These are phyloP conservation scores for Orbilia quercus DNA, from an alignment of 2,329 filamentous ascomycete species.

Conservation along the genomic window DNA sequence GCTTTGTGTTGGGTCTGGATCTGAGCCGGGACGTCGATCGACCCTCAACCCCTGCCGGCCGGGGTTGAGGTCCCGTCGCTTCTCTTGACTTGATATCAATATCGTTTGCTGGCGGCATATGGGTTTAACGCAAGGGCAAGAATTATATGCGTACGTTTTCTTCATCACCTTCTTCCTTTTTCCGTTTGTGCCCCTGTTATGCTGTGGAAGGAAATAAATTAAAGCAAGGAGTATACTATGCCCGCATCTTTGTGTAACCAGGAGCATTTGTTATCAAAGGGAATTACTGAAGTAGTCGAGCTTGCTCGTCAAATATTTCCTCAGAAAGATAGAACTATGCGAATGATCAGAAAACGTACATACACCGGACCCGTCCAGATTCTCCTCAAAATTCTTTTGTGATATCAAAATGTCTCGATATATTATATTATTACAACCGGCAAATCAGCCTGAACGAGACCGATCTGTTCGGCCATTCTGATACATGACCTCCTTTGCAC, in stretches of 20 bases:
- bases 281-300: too few relatives aligned
- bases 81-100: neutral
- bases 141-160: too few relatives aligned
- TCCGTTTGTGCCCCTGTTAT: too few relatives aligned
- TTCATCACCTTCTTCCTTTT: too few relatives aligned
- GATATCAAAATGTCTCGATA: conserved; percentile 7
- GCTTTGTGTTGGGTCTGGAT: conserved; percentile 39
- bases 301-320: conserved; percentile 44
- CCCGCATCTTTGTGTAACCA: conserved; percentile 39
- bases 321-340: neutral
- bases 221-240: conserved; percentile 10
- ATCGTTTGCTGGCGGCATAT: conserved; percentile 1
- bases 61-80: neutral
- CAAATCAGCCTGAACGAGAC: too few relatives aligned
- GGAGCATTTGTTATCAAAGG: neutral
- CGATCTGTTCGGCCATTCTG: too few relatives aligned
- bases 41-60: too few relatives aligned
- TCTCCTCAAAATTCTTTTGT: neutral
- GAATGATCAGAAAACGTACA: neutral
- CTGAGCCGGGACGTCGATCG: conserved; percentile 8
- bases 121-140: neutral
- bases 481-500: neutral
- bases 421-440: too few relatives aligned
- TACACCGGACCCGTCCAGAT: neutral
- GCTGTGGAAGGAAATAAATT: neutral